Conservation (phyloP, 192 early-diverging fungal species). For the Funneliformis mosseae region DNA sequence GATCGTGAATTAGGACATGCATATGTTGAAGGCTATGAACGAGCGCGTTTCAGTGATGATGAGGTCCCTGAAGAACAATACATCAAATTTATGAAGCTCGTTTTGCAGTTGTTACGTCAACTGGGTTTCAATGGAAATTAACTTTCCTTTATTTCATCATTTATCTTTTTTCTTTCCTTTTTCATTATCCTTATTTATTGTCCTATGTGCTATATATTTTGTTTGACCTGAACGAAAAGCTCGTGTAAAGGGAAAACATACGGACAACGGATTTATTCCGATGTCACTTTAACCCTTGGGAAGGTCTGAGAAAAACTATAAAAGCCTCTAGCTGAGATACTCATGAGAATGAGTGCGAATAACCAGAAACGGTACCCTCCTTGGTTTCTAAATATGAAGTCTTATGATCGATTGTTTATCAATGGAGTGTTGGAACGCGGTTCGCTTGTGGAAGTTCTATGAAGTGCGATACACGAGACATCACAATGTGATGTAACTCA, state of each 20-base stretch:
- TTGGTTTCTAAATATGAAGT: slow-evolving; percentile 27
- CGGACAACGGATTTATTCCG: slow-evolving; percentile 21
- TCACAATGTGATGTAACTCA: slow-evolving; percentile 37
- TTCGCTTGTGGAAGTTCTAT: slow-evolving; percentile 38
- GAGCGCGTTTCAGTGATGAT: slow-evolving; percentile 51
- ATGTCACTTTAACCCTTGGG: slow-evolving; percentile 33
- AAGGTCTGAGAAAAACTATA: slow-evolving; percentile 46
- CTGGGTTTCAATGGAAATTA: background rate
- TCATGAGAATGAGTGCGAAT: slow-evolving; percentile 24
- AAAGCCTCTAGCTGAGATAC: slow-evolving; percentile 31
- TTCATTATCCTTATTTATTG: background rate
- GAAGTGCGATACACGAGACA: slow-evolving; percentile 43
- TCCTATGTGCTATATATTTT: background rate
- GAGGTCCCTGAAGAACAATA: slow-evolving; percentile 24
- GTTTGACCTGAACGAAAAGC: slow-evolving; percentile 36
- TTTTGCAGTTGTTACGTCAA: slow-evolving; percentile 4
- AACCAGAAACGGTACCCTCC: slow-evolving; percentile 34
- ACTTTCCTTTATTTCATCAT: background rate
- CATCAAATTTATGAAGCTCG: slow-evolving; percentile 29
- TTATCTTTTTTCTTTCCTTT: background rate
- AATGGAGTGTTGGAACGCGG: slow-evolving; percentile 32
- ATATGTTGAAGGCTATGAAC: slow-evolving; percentile 61
- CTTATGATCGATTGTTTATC: slow-evolving; percentile 19
- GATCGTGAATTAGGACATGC: slow-evolving; percentile 49
- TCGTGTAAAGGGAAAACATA: slow-evolving; percentile 44